These are phyloP conservation scores for Lanmaoa rubissima DNA, from an alignment of 768 basidiomycete species.

Conservation along the genomic window DNA sequence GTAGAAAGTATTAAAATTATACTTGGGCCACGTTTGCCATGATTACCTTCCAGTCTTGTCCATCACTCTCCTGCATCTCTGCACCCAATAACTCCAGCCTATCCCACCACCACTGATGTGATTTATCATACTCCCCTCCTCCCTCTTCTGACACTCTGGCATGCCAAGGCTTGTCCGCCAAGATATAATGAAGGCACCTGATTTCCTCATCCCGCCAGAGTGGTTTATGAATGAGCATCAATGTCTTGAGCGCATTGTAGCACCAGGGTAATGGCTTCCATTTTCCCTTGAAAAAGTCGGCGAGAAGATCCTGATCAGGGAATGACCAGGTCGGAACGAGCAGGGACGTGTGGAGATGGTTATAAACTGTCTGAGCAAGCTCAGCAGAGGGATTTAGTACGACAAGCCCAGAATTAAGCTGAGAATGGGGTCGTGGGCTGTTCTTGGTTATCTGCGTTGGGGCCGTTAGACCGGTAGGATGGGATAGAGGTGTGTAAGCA, in stretches of 20 bases:
- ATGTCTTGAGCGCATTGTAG: slow-evolving; percentile 92
- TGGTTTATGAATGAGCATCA: slow-evolving; percentile 64
- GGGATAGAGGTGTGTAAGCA: slow-evolving; percentile 58
- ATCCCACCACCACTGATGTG: slow-evolving; percentile 83
- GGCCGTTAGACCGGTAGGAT: slow-evolving; percentile 46
- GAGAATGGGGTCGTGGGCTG: slow-evolving; percentile 73
- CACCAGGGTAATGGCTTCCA: slow-evolving; percentile 83
- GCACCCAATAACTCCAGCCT: slow-evolving; percentile 44
- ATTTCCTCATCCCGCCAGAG: slow-evolving; percentile 88
- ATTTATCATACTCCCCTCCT: slow-evolving; percentile 49
- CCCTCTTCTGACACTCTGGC: slow-evolving; percentile 41
- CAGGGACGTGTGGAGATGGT: slow-evolving; percentile 45
- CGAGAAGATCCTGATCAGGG: slow-evolving; percentile 91
- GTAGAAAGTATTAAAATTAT: neutral
- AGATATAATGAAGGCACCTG: slow-evolving; percentile 83
- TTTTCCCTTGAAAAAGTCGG: slow-evolving; percentile 71
- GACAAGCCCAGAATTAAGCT: slow-evolving; percentile 88
- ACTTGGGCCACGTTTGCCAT: slow-evolving; percentile 43
- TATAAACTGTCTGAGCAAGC: slow-evolving; percentile 50
- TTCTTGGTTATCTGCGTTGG: slow-evolving; percentile 39
- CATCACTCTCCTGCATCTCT: slow-evolving; percentile 44
- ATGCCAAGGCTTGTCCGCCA: slow-evolving; percentile 86
- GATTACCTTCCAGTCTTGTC: slow-evolving; percentile 50
- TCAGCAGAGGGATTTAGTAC: slow-evolving; percentile 72
- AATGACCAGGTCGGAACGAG: slow-evolving; percentile 61